Base-by-base conservation (phyloP, 257 asterid species). In the Solanum lycopersicoides region DNA sequence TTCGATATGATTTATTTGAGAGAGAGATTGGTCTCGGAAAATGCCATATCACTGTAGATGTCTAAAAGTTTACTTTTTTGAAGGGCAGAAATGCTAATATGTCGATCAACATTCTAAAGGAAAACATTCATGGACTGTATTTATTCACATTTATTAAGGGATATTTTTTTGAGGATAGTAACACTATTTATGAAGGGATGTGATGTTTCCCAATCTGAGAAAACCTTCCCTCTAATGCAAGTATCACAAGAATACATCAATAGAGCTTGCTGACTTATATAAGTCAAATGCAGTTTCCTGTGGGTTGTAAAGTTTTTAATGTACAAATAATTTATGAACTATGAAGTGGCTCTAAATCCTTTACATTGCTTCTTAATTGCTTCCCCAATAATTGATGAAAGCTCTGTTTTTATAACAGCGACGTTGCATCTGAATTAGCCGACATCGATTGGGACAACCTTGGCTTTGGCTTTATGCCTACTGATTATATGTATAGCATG, bases 401-500 rank as follows among this genome's bases (percentile, higher is more conserved):
- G 16, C 45, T 47, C n/a, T 80, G 12, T 80, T 77, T 56, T 47
- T 47, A 74, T 90, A 89, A 90, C 98, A 97, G 98, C 89, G 89
- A 87, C 68, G 93, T 86, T 35, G 88, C 90, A 65, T 28, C 83
- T 73, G 98, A 94, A 87, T 90, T 90, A 88, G 93, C 93, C 20
- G 94, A 93, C 90, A 90, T 97, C 74, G 99, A 97, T 84, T 97
- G 99, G 99, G 99, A 97, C 89, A 94, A 92, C 89, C 95, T 97
- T 18, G 99, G 99, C 8, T 97, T 96, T 87, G 93, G 94, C 87
- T 88, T 95, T 86, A 88, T 89, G 91, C 91, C 95, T 80, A 95
- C 99, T 72, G 99, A 97, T 92, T 96, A 94, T 88, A 97, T 97
- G 99, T 97, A 95, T 88, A 84, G 88, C 88, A 96, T 94, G 97